A percentile compares a stretch with the other conserved stretches of the same genome.
Conservation (phyloP, 306 rosid genomes). For the Quercus agrifolia region DNA sequence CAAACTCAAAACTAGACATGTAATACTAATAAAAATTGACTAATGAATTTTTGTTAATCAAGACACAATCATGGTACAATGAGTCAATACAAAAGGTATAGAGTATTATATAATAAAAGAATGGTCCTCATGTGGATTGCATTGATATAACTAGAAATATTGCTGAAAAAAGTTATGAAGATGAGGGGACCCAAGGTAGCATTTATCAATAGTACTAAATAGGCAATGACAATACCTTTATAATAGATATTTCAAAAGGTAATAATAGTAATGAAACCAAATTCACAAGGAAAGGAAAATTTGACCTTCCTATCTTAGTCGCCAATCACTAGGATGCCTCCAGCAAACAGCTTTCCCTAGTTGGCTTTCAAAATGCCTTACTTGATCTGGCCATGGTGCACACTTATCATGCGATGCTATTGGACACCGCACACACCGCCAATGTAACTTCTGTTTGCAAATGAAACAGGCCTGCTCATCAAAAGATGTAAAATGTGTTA, state of each 20-base stretch:
- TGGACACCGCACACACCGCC: constrained; percentile 65
- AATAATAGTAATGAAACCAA: neutral
- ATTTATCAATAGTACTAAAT: neutral
- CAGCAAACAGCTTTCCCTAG: constrained; percentile 74
- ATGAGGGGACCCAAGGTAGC: neutral
- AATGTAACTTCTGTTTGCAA: constrained; percentile 58
- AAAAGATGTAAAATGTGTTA: neutral
- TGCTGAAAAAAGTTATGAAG: too few species aligned
- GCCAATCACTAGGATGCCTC: constrained; percentile 87
- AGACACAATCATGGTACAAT: too few species aligned
- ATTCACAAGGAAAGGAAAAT: constrained; percentile 62
- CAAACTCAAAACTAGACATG: too few species aligned
- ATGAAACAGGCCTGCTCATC: constrained; percentile 65
- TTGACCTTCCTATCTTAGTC: constrained; percentile 67
- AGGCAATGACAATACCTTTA: neutral
- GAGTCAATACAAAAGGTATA: too few species aligned
- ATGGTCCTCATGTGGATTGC: too few species aligned
- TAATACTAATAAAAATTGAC: too few species aligned
- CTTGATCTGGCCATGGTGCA: constrained; percentile 84
- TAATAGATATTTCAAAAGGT: neutral
- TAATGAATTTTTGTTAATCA: too few species aligned
- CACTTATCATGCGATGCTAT: constrained; percentile 73
- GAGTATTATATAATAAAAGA: too few species aligned
- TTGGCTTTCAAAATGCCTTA: constrained; percentile 39
- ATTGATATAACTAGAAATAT: too few species aligned